Evolutionary conservation across 805 yeast genomes (phyloP), one percentile per base, ranked within the genome.

Genomic region (Barnettozyma sp.): DNA sequence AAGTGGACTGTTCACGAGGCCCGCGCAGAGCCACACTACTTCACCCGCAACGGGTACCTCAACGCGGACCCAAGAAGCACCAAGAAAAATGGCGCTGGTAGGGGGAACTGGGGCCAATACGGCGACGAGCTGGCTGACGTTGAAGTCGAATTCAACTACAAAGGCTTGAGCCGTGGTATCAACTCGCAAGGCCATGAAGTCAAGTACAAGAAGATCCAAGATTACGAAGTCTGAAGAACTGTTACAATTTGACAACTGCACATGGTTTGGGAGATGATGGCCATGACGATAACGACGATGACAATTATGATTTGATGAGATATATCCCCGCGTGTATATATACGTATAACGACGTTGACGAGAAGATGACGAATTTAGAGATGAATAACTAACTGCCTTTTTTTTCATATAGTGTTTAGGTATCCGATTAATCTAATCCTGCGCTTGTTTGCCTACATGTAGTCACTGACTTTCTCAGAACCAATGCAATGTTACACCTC

Each of bases 71-170:
- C 95, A 37, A 77, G 76, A 53, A 73, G 76, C 50, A 73, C 82
- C 38, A 85, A 85, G 72, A 85, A 83, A 56, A 70, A 71, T 40
- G 97, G 97, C 33, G 81, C 80, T 22, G 97, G 97, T 31, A 78
- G 76, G 49, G 80, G 78, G 46, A 86, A 86, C 53, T 85, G 95
- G 95, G 97, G 97, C 29, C 63, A 67, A 41, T 70, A 76, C 7
- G 90, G 87, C 21, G 94, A 83, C 48, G 95, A 85, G 50, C 55
- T 79, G 35, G 73, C 74, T 31, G 83, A 76, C 43, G 56, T 82
- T 35, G 62, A 68, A 14, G 83, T 79, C 33, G 78, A 74, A 43
- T 65, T 76, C 43, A 65, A 68, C 5, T 35, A 35, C 22, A 65
- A 67, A 5, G 60, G 70, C 13, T 60, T 65, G 50, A 62, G 63